phyloP scores from a whole-genome alignment of 192 early-diverging fungal species.

The Lobosporangium transversale region DNA sequence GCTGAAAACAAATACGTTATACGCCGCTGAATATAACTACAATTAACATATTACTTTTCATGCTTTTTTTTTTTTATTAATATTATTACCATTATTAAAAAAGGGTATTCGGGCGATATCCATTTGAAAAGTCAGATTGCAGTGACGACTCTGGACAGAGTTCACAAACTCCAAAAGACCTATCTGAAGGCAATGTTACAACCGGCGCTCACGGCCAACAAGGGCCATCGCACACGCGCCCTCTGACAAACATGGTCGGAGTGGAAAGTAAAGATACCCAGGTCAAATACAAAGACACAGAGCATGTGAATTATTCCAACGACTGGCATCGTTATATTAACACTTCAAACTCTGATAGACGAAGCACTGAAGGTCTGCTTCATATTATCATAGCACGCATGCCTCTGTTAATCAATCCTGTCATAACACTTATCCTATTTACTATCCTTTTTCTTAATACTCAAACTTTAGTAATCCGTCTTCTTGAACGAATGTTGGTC shows the following conservation, averaged over 20 bases:
- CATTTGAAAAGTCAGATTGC: conserved; percentile 5
- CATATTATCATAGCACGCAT: background rate
- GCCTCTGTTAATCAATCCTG: background rate
- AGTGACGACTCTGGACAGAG: background rate
- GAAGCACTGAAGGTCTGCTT: background rate
- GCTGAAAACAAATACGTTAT: too few relatives aligned
- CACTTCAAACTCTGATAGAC: background rate
- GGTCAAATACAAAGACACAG: background rate
- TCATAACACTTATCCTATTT: background rate
- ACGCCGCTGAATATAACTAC: too few relatives aligned
- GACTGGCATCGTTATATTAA: background rate
- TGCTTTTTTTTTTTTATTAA: background rate
- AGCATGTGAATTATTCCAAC: background rate
- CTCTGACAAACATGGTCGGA: background rate
- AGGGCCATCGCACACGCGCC: too few relatives aligned
- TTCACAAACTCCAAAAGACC: background rate
- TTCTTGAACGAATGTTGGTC: conserved; percentile 13
- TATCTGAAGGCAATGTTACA: background rate
- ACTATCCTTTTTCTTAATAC: background rate
- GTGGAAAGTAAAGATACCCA: background rate
- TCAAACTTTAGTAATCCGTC: conserved; percentile 1
- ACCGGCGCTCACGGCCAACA: background rate
- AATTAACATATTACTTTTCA: background rate
- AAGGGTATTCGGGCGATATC: conserved; percentile 21
- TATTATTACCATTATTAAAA: background rate